Evolutionary conservation across 345 rosid species (phyloP).

Genomic region (Clausena lansium): DNA sequence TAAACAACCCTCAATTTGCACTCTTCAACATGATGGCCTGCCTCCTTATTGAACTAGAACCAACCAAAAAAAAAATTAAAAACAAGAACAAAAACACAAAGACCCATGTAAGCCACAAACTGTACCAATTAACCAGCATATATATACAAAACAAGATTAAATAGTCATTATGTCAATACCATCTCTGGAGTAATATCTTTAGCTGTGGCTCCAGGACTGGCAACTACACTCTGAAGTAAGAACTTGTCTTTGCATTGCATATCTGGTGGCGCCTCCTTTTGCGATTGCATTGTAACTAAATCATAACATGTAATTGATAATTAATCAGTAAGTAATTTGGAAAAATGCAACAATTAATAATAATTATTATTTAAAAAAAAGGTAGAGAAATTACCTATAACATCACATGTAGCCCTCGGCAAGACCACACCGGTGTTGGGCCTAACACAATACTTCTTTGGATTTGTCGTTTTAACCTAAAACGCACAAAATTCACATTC

Average conservation of each 20-base stretch:
- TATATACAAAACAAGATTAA: background rate
- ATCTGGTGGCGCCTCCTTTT: constrained; percentile 70
- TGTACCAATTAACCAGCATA: background rate
- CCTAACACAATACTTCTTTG: constrained; percentile 83
- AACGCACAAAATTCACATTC: constrained; percentile 11
- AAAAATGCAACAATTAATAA: background rate
- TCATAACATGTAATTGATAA: constrained; percentile 5
- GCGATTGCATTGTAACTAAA: constrained; percentile 94
- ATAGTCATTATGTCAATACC: constrained; percentile 31
- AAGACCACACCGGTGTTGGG: constrained; percentile 80
- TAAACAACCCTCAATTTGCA: constrained; percentile 75
- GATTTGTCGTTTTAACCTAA: constrained; percentile 89
- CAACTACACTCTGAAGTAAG: constrained; percentile 66
- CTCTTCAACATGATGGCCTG: constrained; percentile 64
- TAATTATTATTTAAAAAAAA: background rate
- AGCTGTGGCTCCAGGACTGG: constrained; percentile 51
- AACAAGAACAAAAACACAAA: background rate
- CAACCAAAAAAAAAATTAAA: too few species aligned
- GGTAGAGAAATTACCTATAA: constrained; percentile 44
- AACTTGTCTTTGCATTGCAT: constrained; percentile 94
- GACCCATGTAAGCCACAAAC: constrained; percentile 15
- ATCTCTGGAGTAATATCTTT: constrained; percentile 73
- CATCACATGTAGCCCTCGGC: constrained; percentile 77
- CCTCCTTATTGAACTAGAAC: constrained; percentile 60
- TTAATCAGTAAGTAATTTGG: constrained; percentile 12